Conservation (phyloP, 2,329 filamentous ascomycete genomes). For the Arthrobotrys iridis region DNA sequence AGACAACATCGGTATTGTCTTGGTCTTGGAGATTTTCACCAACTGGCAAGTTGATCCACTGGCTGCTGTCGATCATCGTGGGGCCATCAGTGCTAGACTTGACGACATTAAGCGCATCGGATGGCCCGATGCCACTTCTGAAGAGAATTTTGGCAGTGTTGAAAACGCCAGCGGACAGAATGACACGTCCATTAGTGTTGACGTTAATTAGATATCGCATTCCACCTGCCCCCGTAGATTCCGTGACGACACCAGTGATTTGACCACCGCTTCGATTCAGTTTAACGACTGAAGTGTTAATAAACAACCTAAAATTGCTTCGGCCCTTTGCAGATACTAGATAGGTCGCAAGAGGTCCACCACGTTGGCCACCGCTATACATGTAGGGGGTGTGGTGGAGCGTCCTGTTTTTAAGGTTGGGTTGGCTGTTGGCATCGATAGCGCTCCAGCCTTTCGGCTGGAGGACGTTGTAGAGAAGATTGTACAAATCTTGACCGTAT, state of each 20-base stretch:
- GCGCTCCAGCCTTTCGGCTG: conserved; percentile 71
- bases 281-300: conserved; percentile 73
- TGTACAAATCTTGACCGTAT: conserved; percentile 74
- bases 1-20: conserved; percentile 69
- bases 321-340: conserved; percentile 70
- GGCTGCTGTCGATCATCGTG: conserved; percentile 65
- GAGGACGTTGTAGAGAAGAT: conserved; percentile 71
- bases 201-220: conserved; percentile 71
- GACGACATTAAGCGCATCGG: conserved; percentile 66
- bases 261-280: conserved; percentile 72
- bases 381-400: conserved; percentile 74
- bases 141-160: conserved; percentile 76
- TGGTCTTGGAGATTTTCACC: conserved; percentile 70
- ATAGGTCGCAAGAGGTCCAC: conserved; percentile 77
- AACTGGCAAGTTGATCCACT: conserved; percentile 71
- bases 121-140: conserved; percentile 75
- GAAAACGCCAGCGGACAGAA: conserved; percentile 75
- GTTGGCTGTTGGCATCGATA: conserved; percentile 70
- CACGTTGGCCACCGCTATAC: conserved; percentile 73
- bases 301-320: conserved; percentile 74
- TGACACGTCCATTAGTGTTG: conserved; percentile 70
- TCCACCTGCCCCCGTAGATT: conserved; percentile 67
- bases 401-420: conserved; percentile 72
- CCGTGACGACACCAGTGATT: conserved; percentile 74
- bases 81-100: conserved; percentile 65